Conservation (phyloP, 2,329 filamentous ascomycete species). For the Ascochyta viciae-villosae region DNA sequence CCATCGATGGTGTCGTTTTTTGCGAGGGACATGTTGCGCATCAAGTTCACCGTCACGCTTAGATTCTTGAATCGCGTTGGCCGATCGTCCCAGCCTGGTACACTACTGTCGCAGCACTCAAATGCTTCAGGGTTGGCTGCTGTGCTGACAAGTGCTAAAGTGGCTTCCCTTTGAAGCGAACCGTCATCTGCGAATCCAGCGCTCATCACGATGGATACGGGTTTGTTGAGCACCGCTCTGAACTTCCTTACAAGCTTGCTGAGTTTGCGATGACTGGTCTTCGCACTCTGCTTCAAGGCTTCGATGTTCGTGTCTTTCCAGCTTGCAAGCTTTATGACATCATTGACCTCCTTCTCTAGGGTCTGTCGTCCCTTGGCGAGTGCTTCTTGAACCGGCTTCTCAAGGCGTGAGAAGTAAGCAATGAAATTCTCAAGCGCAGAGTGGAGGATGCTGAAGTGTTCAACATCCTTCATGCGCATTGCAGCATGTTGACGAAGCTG, state of each 20-base stretch:
- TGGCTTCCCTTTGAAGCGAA: slow-evolving; percentile 12
- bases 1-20: slow-evolving; percentile 63
- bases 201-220: slow-evolving; percentile 67
- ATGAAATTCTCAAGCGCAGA: slow-evolving; percentile 79
- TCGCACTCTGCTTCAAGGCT: slow-evolving; percentile 85
- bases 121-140: slow-evolving; percentile 23
- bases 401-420: slow-evolving; percentile 75
- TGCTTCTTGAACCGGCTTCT: slow-evolving; percentile 67
- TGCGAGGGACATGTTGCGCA: slow-evolving; percentile 68
- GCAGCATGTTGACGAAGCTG: slow-evolving; percentile 69
- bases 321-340: slow-evolving; percentile 90
- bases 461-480: slow-evolving; percentile 63
- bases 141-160: slow-evolving; percentile 22
- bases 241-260: slow-evolving; percentile 94
- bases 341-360: slow-evolving; percentile 91
- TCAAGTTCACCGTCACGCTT: slow-evolving; percentile 73
- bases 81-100: slow-evolving; percentile 50
- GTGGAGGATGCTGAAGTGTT: slow-evolving; percentile 61
- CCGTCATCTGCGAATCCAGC: slow-evolving; percentile 42
- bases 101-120: slow-evolving; percentile 27
- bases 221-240: slow-evolving; percentile 76
- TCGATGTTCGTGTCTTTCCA: slow-evolving; percentile 99
- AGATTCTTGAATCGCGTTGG: slow-evolving; percentile 75
- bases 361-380: slow-evolving; percentile 71
- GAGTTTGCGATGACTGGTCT: slow-evolving; percentile 87